phyloP scores from a whole-genome alignment of 2,329 filamentous ascomycete species.

The Coniosporium tulheliwenetii region DNA sequence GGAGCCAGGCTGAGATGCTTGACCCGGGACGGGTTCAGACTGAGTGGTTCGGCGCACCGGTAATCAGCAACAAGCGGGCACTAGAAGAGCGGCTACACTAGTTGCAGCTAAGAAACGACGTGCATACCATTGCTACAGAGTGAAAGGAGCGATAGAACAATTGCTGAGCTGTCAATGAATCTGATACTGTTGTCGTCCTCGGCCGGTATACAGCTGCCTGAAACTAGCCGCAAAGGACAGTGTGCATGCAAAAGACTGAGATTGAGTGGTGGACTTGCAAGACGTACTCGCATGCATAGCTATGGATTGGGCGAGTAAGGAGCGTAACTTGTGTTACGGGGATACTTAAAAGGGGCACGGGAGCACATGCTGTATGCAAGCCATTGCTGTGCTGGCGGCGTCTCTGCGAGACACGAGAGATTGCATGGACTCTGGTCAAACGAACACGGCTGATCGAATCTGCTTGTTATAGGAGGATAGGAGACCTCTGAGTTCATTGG shows the following conservation, averaged over 20 bases:
- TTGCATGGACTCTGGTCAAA: too few relatives aligned
- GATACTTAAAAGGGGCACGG: neutral
- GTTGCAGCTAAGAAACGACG: constrained; percentile 10
- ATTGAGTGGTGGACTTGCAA: neutral
- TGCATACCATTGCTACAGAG: constrained; percentile 19
- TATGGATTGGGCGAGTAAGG: neutral
- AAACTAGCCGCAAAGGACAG: constrained; percentile 3
- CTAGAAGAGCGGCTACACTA: constrained; percentile 2
- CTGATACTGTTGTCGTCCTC: constrained; percentile 12
- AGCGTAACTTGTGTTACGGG: neutral
- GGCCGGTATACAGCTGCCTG: constrained; percentile 5
- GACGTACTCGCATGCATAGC: neutral
- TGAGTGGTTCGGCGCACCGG: neutral
- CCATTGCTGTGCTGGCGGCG: too few relatives aligned
- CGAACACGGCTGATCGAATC: too few relatives aligned
- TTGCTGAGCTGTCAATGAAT: constrained; percentile 17
- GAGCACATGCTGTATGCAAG: too few relatives aligned
- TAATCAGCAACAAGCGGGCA: constrained; percentile 3
- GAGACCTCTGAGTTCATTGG: too few relatives aligned
- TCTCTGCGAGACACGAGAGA: too few relatives aligned
- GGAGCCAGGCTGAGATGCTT: too few relatives aligned
- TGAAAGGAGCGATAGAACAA: constrained; percentile 9
- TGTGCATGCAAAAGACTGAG: neutral
- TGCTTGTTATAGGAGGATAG: too few relatives aligned
- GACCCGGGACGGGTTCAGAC: neutral